Evolutionary conservation across 108 stramenopile genomes (phyloP), one percentile per base, ranked within the genome.

Genomic region (Nitzschia sp.): DNA sequence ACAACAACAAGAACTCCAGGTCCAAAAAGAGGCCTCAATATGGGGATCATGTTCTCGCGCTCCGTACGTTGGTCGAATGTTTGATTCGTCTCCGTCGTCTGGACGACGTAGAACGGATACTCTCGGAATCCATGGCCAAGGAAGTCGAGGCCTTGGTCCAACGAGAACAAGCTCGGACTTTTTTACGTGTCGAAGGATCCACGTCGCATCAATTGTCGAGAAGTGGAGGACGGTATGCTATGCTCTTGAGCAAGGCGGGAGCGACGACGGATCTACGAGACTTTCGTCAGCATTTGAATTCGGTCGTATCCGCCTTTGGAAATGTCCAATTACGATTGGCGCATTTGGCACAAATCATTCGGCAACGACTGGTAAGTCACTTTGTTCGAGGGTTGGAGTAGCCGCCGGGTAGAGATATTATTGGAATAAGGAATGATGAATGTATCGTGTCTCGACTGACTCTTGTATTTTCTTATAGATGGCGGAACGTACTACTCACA

Each of bases 341-440:
- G 31, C 92, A 93, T 76, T 78, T 93, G 80, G 72, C 88, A n/a
- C 89, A 93, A 76, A 86, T 93, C 64, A 48, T 93, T 72, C 84
- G 92, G 30, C 85, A 88, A 53, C 84, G 88, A 30, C 83, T 93
- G 72, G 89, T 90, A 79, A 80, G 91, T 90, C 8, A n/a, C n/a
- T n/a, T n/a, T n/a, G n/a, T n/a, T n/a, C n/a, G n/a, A n/a, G n/a
- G n/a, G n/a, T n/a, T n/a, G n/a, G n/a, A n/a, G n/a, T n/a, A n/a
- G n/a, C n/a, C n/a, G n/a, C n/a, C n/a, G n/a, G n/a, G n/a, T n/a
- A n/a, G n/a, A n/a, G n/a, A n/a, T n/a, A n/a, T n/a, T n/a, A n/a
- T n/a, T n/a, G n/a, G n/a, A n/a, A n/a, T n/a, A n/a, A n/a, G n/a
- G n/a, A n/a, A n/a, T n/a, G n/a, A n/a, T n/a, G n/a, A n/a, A n/a